phyloP scores from a whole-genome alignment of 2,329 filamentous ascomycete species.

The Metarhizium robertsii region DNA sequence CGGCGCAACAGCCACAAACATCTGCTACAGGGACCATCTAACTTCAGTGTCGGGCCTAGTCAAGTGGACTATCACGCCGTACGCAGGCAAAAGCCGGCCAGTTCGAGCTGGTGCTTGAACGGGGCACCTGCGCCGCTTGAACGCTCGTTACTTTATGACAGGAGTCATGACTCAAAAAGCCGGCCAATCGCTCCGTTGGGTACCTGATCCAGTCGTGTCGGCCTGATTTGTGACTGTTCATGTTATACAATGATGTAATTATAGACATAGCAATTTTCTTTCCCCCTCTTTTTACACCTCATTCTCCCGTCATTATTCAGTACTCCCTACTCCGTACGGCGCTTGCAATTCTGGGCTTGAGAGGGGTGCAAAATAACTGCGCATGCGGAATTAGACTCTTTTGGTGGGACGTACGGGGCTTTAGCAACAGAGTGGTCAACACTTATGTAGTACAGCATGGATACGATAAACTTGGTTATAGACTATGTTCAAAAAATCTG shows the following conservation, averaged over 20 bases:
- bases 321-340: background rate
- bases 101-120: background rate
- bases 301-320: slow-evolving; percentile 1
- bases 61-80: background rate
- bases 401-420: background rate
- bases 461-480: background rate
- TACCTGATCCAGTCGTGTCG: background rate
- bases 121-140: background rate
- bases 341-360: background rate
- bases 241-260: slow-evolving; percentile 12
- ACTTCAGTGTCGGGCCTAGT: background rate
- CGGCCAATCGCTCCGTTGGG: background rate
- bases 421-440: background rate
- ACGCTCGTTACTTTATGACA: background rate
- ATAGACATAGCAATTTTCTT: background rate
- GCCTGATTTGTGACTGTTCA: slow-evolving; percentile 9
- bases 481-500: background rate
- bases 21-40: background rate
- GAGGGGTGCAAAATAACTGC: background rate
- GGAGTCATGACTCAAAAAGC: background rate
- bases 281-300: background rate
- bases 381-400: background rate
- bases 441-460: background rate
- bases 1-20: background rate
- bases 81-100: background rate